A percentile compares a stretch with the other conserved stretches of the same genome.
Conservation (phyloP, 805 yeast species). For the Yarrowia sp. region DNA sequence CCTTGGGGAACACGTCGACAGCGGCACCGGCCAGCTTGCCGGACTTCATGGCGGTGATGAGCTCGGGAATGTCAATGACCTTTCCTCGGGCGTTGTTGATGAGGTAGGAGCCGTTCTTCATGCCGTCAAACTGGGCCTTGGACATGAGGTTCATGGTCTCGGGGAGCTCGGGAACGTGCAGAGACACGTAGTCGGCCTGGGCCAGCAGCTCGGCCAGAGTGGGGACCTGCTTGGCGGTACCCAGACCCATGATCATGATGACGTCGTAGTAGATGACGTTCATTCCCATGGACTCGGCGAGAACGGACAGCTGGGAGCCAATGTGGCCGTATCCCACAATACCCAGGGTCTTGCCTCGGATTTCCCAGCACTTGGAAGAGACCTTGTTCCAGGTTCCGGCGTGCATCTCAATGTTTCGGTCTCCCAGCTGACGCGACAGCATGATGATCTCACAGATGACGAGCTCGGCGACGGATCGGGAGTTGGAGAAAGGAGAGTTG, state of each 20-base stretch:
- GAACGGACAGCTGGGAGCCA: conserved; percentile 94
- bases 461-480: conserved; percentile 97
- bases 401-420: conserved; percentile 94
- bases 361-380: conserved; percentile 95
- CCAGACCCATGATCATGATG: conserved; percentile 91
- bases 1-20: conserved; percentile 93
- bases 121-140: conserved; percentile 88
- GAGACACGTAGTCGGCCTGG: conserved; percentile 84
- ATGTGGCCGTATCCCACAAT: conserved; percentile 98
- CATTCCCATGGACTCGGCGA: conserved; percentile 98
- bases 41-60: conserved; percentile 86
- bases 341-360: conserved; percentile 97
- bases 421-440: conserved; percentile 95
- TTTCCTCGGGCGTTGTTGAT: conserved; percentile 98
- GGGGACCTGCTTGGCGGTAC: conserved; percentile 92
- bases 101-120: conserved; percentile 95
- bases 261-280: conserved; percentile 93
- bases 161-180: conserved; percentile 93
- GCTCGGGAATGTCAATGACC: conserved; percentile 94
- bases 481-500: conserved; percentile 98
- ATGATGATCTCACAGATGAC: conserved; percentile 94
- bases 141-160: conserved; percentile 92
- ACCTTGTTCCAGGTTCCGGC: conserved; percentile 98
- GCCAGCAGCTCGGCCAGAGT: conserved; percentile 82
- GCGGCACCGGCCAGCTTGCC: conserved; percentile 98